phyloP scores from a whole-genome alignment of 2,329 filamentous ascomycete genomes.

The Thelonectria discophora region DNA sequence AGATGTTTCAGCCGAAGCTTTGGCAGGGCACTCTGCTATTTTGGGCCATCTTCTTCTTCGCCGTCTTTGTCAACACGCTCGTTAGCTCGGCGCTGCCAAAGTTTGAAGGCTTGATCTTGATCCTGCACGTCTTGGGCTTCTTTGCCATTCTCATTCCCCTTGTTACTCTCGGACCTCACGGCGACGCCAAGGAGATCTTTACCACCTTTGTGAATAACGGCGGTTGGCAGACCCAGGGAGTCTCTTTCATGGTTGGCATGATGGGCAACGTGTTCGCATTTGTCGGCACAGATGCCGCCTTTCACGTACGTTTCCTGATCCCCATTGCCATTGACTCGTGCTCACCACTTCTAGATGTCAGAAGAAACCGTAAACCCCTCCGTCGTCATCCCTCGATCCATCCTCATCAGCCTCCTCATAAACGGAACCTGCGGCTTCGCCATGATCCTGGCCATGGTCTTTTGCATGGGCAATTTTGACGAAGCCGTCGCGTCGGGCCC shows the following conservation, averaged over 20 bases:
- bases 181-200: constrained; percentile 52
- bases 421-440: constrained; percentile 63
- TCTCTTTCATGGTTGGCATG: constrained; percentile 58
- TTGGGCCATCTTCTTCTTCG: constrained; percentile 56
- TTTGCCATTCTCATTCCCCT: constrained; percentile 46
- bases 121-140: constrained; percentile 55
- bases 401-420: constrained; percentile 58
- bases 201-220: constrained; percentile 54
- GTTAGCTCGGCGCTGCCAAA: constrained; percentile 56
- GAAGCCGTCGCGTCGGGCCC: constrained; percentile 55
- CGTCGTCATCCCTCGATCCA: constrained; percentile 58
- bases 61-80: constrained; percentile 60
- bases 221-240: constrained; percentile 52
- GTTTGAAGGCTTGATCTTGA: constrained; percentile 60
- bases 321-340: no score
- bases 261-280: constrained; percentile 52
- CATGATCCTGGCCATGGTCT: constrained; percentile 65
- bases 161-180: constrained; percentile 46
- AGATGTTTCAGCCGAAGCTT: constrained; percentile 48
- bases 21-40: constrained; percentile 62
- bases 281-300: constrained; percentile 44
- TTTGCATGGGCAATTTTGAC: constrained; percentile 60
- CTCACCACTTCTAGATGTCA: constrained; percentile 46
- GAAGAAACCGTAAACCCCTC: constrained; percentile 60
- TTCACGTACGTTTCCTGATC: constrained; percentile 38